Conservation (phyloP, 345 rosid species). For the Salix suchowensis region DNA sequence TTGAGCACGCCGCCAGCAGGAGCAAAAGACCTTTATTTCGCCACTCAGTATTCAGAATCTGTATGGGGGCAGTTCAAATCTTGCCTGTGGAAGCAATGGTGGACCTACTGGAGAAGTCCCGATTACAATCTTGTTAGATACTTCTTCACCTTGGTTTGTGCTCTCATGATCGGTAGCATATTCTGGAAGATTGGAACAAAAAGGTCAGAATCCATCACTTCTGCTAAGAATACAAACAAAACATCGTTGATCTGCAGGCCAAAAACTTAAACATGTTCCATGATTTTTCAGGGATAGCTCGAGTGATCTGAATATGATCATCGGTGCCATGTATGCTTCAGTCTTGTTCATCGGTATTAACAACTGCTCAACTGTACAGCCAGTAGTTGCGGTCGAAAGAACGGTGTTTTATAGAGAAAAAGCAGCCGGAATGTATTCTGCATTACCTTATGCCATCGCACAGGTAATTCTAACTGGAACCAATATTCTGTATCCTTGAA, state of each 20-base stretch:
- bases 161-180: conserved; percentile 38
- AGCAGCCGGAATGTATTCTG: conserved; percentile 56
- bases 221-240: not conserved
- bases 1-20: conserved; percentile 39
- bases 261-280: not conserved
- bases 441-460: conserved; percentile 51
- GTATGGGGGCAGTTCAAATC: conserved; percentile 47
- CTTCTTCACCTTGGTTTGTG: conserved; percentile 35
- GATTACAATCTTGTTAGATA: conserved; percentile 42
- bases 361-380: conserved; percentile 44
- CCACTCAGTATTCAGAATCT: conserved; percentile 37
- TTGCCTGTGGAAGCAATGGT: conserved; percentile 54
- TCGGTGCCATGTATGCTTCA: conserved; percentile 48
- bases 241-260: not conserved
- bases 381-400: conserved; percentile 51
- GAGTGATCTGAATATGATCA: conserved; percentile 35
- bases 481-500: not conserved
- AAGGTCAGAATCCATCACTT: conserved; percentile 19
- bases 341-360: conserved; percentile 45
- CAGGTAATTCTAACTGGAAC: conserved; percentile 36
- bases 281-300: conserved; percentile 27
- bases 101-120: conserved; percentile 58
- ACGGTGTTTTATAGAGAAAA: conserved; percentile 61
- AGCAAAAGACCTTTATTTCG: conserved; percentile 39
- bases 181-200: conserved; percentile 44